Evolutionary conservation across 306 rosid genomes (phyloP).

Genomic region (Casuarina equisetifolia): DNA sequence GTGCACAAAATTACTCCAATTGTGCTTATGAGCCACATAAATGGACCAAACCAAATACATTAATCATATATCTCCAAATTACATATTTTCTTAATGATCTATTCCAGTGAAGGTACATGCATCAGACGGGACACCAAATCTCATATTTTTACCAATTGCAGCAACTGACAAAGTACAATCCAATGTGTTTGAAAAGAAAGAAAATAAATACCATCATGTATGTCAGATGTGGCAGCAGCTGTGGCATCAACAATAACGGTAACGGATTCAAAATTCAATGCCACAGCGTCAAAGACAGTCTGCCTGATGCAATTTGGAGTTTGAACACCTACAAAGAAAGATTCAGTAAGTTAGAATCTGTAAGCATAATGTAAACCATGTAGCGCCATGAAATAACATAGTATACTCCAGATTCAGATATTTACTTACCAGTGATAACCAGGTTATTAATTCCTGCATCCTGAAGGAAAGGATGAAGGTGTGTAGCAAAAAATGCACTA

Average conservation of each 20-base stretch:
- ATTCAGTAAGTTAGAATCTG: constrained; percentile 13
- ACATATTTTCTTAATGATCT: background rate
- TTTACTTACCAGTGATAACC: constrained; percentile 62
- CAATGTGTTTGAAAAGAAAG: constrained; percentile 6
- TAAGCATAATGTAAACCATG: constrained; percentile 1
- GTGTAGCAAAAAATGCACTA: constrained; percentile 87
- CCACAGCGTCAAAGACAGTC: constrained; percentile 86
- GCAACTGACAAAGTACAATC: constrained; percentile 3
- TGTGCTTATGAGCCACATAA: background rate
- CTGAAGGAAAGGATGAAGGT: constrained; percentile 74
- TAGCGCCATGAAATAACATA: background rate
- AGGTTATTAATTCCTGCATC: constrained; percentile 58
- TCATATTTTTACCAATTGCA: constrained; percentile 3
- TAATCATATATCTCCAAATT: background rate
- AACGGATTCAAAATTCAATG: constrained; percentile 70
- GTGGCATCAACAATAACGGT: constrained; percentile 81
- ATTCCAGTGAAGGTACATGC: background rate
- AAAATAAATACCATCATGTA: constrained; percentile 59
- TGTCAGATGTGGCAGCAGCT: constrained; percentile 78
- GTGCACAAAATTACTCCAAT: background rate
- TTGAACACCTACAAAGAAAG: constrained; percentile 67
- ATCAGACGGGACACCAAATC: background rate
- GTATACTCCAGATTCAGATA: constrained; percentile 1
- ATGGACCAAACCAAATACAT: background rate
- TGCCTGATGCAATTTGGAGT: constrained; percentile 96